Evolutionary conservation across 805 yeast species (phyloP).

Genomic region (Candida ficus): DNA sequence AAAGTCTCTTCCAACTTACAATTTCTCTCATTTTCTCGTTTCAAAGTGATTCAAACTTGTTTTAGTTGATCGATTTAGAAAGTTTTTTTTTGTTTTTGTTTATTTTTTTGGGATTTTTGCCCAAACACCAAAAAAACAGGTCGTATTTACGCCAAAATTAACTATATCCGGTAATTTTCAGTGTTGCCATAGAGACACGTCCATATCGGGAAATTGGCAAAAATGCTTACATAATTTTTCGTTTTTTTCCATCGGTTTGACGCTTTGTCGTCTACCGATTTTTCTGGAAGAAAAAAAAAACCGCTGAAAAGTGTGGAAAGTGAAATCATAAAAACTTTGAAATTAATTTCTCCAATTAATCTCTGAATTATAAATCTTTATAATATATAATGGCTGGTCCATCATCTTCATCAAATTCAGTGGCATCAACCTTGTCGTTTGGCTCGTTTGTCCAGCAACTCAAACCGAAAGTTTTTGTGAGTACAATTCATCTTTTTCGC

Average conservation of each 20-base stretch:
- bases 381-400: conserved; percentile 13
- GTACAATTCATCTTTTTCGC: background rate
- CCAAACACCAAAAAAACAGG: too few relatives aligned
- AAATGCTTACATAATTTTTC: too few relatives aligned
- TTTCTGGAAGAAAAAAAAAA: background rate
- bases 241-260: too few relatives aligned
- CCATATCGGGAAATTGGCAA: background rate
- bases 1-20: background rate
- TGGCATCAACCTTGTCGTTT: conserved; percentile 2
- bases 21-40: conserved; percentile 11
- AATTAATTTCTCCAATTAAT: too few relatives aligned
- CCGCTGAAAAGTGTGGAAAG: too few relatives aligned
- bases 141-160: background rate
- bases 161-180: background rate
- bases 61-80: too few relatives aligned
- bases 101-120: background rate
- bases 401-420: conserved; percentile 3
- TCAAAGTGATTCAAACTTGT: too few relatives aligned
- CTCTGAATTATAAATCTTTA: too few relatives aligned
- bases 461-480: conserved; percentile 8
- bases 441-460: conserved; percentile 6
- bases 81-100: background rate
- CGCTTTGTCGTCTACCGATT: too few relatives aligned
- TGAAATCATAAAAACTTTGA: too few relatives aligned
- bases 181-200: background rate